Evolutionary conservation across 106 monocot genomes (phyloP).

Genomic region (Allium fistulosum): DNA sequence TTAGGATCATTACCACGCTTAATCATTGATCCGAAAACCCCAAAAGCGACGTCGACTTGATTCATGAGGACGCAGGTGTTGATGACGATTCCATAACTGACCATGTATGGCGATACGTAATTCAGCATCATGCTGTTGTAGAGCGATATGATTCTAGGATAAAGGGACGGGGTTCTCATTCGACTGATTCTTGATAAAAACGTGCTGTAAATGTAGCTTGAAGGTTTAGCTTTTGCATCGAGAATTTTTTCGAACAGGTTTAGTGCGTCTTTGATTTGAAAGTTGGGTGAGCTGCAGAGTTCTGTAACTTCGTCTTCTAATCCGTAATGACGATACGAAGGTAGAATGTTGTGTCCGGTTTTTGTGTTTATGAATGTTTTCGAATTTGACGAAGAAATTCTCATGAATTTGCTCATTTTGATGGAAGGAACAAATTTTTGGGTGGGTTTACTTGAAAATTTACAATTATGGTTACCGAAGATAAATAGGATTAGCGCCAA

Average conservation of each 20-base stretch:
- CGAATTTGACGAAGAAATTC: no score
- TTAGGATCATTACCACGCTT: slow-evolving; percentile 15
- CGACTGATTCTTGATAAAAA: slow-evolving; percentile 2
- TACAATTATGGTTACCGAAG: no score
- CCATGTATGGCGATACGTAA: slow-evolving; percentile 1
- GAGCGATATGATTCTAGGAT: slow-evolving; percentile 5
- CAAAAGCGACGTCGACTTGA: slow-evolving; percentile 12
- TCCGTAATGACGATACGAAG: no score
- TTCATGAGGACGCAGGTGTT: slow-evolving; percentile 13
- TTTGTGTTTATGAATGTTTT: no score
- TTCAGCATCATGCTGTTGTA: slow-evolving; percentile 4
- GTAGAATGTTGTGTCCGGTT: no score
- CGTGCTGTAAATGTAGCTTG: slow-evolving; percentile 9
- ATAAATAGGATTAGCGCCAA: no score
- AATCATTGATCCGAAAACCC: slow-evolving; percentile 11
- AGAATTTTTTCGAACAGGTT: slow-evolving; percentile 9
- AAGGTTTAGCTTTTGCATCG: slow-evolving; percentile 3
- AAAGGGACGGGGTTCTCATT: neutral
- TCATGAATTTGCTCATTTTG: no score
- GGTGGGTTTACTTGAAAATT: no score
- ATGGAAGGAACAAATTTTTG: no score
- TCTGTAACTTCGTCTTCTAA: no score
- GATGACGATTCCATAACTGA: slow-evolving; percentile 14
- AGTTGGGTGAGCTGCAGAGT: neutral
- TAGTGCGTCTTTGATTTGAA: neutral